Evolutionary conservation across 768 basidiomycete genomes (phyloP).

Genomic region (Exidia glandulosa): DNA sequence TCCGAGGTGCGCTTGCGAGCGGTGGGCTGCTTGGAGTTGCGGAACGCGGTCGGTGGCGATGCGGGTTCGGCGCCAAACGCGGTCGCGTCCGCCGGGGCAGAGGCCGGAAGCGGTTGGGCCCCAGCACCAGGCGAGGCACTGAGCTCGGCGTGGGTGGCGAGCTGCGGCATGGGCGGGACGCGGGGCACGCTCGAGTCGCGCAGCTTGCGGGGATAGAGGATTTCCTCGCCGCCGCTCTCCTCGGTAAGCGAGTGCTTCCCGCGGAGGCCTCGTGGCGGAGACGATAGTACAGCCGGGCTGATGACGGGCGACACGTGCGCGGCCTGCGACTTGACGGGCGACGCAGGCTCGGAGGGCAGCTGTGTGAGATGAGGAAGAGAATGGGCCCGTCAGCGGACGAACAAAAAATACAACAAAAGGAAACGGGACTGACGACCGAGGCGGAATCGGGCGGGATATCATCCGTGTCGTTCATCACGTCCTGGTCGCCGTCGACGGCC

Average conservation of each 20-base stretch:
- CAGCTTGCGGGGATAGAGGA: slow-evolving; percentile 67
- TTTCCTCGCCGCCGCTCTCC: slow-evolving; percentile 86
- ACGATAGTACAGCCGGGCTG: slow-evolving; percentile 8
- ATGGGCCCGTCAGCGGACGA: slow-evolving; percentile 1
- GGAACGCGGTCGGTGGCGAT: slow-evolving; percentile 62
- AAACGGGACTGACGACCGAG: background rate
- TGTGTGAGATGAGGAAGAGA: background rate
- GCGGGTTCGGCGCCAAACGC: slow-evolving; percentile 18
- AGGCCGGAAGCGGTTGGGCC: slow-evolving; percentile 16
- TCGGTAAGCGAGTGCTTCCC: slow-evolving; percentile 53
- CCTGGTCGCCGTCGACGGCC: slow-evolving; percentile 67
- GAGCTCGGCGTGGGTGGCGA: slow-evolving; percentile 5
- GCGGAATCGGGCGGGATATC: slow-evolving; percentile 31
- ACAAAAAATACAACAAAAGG: slow-evolving; percentile 13
- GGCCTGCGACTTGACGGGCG: background rate
- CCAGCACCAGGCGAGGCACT: background rate
- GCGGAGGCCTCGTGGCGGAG: slow-evolving; percentile 3
- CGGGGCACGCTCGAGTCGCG: slow-evolving; percentile 12
- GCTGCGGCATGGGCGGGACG: slow-evolving; percentile 10
- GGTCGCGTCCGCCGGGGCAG: slow-evolving; percentile 22
- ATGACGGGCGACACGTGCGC: slow-evolving; percentile 39
- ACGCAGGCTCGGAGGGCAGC: background rate
- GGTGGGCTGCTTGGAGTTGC: slow-evolving; percentile 28
- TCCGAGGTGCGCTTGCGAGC: slow-evolving; percentile 71
- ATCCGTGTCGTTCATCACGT: slow-evolving; percentile 42